phyloP scores from a whole-genome alignment of 2,329 filamentous ascomycete genomes.

The Trichoderma pleuroti region DNA sequence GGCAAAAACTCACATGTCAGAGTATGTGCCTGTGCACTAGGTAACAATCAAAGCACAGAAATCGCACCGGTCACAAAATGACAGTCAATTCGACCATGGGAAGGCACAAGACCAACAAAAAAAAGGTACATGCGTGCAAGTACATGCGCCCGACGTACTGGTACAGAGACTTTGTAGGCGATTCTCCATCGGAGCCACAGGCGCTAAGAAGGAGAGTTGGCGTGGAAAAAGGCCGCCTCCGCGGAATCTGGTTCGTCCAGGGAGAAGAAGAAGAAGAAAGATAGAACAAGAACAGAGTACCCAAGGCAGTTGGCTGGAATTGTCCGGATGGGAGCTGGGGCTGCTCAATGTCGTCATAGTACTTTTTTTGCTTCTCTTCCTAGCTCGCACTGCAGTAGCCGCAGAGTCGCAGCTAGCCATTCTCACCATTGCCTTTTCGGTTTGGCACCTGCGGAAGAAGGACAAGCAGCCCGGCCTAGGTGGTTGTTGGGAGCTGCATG shows the following conservation, averaged over 20 bases:
- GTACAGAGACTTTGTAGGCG: background rate
- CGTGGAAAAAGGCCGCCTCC: background rate
- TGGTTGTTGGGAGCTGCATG: constrained; percentile 5
- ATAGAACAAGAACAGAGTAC: background rate
- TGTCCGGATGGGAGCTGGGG: background rate
- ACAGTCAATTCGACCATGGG: background rate
- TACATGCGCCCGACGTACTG: background rate
- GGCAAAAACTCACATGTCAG: background rate
- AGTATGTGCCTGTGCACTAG: background rate
- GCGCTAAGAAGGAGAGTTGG: background rate
- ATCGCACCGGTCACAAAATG: background rate
- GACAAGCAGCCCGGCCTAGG: background rate
- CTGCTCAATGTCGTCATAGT: constrained; percentile 13
- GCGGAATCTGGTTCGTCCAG: background rate
- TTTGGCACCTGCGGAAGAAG: background rate
- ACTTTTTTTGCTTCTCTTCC: background rate
- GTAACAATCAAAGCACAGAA: background rate
- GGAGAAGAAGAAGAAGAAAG: background rate
- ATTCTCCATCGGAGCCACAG: background rate
- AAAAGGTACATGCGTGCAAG: background rate
- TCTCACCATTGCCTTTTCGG: background rate
- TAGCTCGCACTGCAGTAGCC: constrained; percentile 1
- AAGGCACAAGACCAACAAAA: background rate
- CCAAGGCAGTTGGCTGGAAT: background rate
- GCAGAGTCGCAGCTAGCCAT: background rate